phyloP scores from a whole-genome alignment of 805 yeast species.

The Tetrapisispora phaffii region DNA sequence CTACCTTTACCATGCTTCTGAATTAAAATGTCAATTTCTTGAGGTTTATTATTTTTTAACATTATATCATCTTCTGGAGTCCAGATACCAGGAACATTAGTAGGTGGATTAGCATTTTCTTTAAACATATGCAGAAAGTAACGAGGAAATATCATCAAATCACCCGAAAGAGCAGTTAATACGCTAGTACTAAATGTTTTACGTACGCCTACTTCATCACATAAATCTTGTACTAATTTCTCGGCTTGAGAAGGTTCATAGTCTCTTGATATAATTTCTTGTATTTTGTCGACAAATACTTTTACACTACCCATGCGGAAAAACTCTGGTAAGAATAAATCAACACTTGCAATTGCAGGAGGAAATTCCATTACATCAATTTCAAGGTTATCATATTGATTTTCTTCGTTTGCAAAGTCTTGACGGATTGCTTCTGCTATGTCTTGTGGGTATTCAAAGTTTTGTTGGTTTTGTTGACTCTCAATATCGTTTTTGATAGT shows the following conservation, averaged over 20 bases:
- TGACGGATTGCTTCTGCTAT: conserved; percentile 28
- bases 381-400: conserved; percentile 21
- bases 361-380: conserved; percentile 28
- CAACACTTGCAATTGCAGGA: conserved; percentile 25
- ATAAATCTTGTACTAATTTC: conserved; percentile 32
- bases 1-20: conserved; percentile 35
- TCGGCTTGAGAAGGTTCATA: conserved; percentile 37
- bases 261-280: conserved; percentile 33
- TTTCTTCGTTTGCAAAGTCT: conserved; percentile 25
- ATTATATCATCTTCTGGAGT: conserved; percentile 35
- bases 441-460: conserved; percentile 28
- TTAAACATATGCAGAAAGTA: conserved; percentile 34
- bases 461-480: conserved; percentile 11
- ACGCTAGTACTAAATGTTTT: conserved; percentile 35
- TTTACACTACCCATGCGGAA: conserved; percentile 21
- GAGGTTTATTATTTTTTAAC: conserved; percentile 28
- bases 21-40: conserved; percentile 27
- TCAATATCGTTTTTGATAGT: conserved; percentile 21
- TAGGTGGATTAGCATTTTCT: conserved; percentile 35
- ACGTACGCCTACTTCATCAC: conserved; percentile 35
- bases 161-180: conserved; percentile 37
- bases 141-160: conserved; percentile 34
- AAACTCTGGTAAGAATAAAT: conserved; percentile 28
- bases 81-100: conserved; percentile 38
- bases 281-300: conserved; percentile 29